A percentile compares a stretch with the other conserved stretches of the same genome.
phyloP scores from a whole-genome alignment of 768 basidiomycete species.

The Epithele typhae region DNA sequence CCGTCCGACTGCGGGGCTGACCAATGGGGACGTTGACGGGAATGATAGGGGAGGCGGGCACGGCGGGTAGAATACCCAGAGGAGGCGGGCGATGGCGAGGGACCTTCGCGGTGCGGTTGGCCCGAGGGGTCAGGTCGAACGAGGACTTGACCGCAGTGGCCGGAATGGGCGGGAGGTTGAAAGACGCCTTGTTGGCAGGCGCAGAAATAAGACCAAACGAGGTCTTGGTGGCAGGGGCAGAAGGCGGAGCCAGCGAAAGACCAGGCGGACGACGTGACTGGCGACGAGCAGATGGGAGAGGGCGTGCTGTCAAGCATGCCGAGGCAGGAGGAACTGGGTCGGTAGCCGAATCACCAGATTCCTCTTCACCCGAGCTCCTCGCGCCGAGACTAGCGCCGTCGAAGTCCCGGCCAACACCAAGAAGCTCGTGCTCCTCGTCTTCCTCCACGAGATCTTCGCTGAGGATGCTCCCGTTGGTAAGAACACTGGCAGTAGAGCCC shows the following conservation, averaged over 20 bases:
- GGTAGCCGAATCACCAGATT: slow-evolving; percentile 17
- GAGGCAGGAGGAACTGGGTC: slow-evolving; percentile 25
- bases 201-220: slow-evolving; percentile 45
- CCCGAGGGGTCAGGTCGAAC: slow-evolving; percentile 38
- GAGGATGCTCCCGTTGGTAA: slow-evolving; percentile 61
- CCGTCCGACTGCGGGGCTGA: slow-evolving; percentile 46
- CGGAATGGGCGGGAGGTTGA: slow-evolving; percentile 47
- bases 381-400: slow-evolving; percentile 31
- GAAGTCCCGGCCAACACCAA: slow-evolving; percentile 67
- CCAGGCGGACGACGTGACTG: slow-evolving; percentile 11
- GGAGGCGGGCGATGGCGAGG: slow-evolving; percentile 58
- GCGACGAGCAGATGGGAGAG: background rate
- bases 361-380: slow-evolving; percentile 27
- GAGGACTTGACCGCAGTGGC: slow-evolving; percentile 49
- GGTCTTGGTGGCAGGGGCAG: slow-evolving; percentile 40
- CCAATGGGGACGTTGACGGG: slow-evolving; percentile 40
- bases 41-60: slow-evolving; percentile 67
- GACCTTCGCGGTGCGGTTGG: slow-evolving; percentile 33
- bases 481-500: slow-evolving; percentile 69
- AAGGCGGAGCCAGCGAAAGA: slow-evolving; percentile 24
- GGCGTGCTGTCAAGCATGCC: slow-evolving; percentile 26
- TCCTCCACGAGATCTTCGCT: slow-evolving; percentile 79
- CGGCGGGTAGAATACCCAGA: slow-evolving; percentile 59
- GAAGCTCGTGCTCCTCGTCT: slow-evolving; percentile 72
- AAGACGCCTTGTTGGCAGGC: slow-evolving; percentile 47